These are phyloP conservation scores for Candida maesae DNA, from an alignment of 805 yeast genomes.

Conservation along the genomic window DNA sequence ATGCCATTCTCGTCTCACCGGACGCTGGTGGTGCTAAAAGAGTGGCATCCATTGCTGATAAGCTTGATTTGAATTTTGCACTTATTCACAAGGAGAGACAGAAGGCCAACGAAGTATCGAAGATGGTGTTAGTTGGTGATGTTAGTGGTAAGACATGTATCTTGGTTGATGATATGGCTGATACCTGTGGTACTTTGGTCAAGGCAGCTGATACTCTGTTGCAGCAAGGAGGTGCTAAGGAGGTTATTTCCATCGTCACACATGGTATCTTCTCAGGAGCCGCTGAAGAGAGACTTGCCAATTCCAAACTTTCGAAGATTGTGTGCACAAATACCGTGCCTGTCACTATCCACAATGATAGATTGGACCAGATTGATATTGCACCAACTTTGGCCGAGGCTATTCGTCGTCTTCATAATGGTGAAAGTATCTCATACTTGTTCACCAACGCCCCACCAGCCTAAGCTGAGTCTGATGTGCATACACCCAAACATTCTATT, in stretches of 20 bases:
- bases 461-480: too few relatives aligned
- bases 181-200: slow-evolving; percentile 94
- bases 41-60: slow-evolving; percentile 91
- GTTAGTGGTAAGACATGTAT: slow-evolving; percentile 80
- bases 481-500: too few relatives aligned
- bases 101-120: slow-evolving; percentile 88
- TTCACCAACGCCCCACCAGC: slow-evolving; percentile 60
- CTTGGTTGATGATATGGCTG: slow-evolving; percentile 96
- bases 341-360: slow-evolving; percentile 53
- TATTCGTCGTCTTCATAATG: slow-evolving; percentile 90
- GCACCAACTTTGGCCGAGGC: slow-evolving; percentile 90
- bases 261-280: slow-evolving; percentile 91
- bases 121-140: slow-evolving; percentile 96
- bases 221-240: slow-evolving; percentile 76
- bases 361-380: slow-evolving; percentile 78
- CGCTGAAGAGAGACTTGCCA: slow-evolving; percentile 70
- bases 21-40: slow-evolving; percentile 99
- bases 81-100: slow-evolving; percentile 95
- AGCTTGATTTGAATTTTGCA: slow-evolving; percentile 88
- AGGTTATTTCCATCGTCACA: slow-evolving; percentile 90
- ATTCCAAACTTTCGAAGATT: slow-evolving; percentile 62
- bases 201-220: slow-evolving; percentile 89
- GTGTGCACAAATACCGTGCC: slow-evolving; percentile 96
- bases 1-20: slow-evolving; percentile 85
- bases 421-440: slow-evolving; percentile 88